Base-by-base conservation (phyloP, 1,139 yeast species). In the Candida sp. region DNA sequence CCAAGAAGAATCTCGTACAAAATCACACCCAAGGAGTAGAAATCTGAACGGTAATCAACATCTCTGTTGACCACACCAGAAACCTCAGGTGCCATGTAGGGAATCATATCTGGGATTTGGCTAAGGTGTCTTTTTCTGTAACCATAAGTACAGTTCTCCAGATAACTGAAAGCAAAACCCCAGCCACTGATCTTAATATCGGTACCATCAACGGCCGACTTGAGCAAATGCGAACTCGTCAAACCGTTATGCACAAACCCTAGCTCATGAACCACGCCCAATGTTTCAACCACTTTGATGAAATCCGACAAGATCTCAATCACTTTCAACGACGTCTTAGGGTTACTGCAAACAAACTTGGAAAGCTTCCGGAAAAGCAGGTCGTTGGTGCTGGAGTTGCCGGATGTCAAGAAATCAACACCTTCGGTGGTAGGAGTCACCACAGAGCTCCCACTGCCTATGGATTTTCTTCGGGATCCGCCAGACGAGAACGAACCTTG, bases 71-170 rank as follows among this genome's bases (percentile, higher is more conserved):
- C 66, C 28, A 74, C 76, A 1, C 81, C 78, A 17, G 82, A 72
- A 3, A 76, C 69, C 59, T 82, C 86, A 1, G 86, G 86, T 0
- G 85, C 76, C 56, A 80, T 74, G 55, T 75, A 82, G 0, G 83
- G 83, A 38, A 81, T 61, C 55, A 74, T 68, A 34, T 73, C 77
- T 1, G 72, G 67, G 7, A 78, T 62, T 17, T 63, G 61, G 12
- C 56, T 55, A 38, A 68, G 57, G 49, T 72, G 70, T 9, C 63
- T 61, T 33, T 65, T 63, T 34, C 80, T 55, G 49, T 64, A 72
- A 28, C 70, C 68, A 44, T 65, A 63, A 11, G 73, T 63, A 33
- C 80, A 68, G 52, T 75, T 78, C 55, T 82, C 86, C 0, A 73
- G 69, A n/a, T 73, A 62, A 2, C 79, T 61, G 56, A 80, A 81